Evolutionary conservation across 192 early-diverging fungal species (phyloP).

Genomic region (Backusella westeae): DNA sequence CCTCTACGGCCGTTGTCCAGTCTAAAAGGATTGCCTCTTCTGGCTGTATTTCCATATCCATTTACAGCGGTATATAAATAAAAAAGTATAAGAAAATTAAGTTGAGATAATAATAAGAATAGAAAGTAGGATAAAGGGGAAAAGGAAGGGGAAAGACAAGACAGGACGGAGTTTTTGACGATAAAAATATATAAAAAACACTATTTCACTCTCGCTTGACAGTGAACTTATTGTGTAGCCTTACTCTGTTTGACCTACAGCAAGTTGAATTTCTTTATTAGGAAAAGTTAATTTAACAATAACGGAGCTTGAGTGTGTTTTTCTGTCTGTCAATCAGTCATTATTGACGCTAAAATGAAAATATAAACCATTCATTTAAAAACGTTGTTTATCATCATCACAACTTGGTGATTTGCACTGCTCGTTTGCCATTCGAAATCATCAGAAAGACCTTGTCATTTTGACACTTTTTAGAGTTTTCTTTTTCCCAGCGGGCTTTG

Average conservation of each 20-base stretch:
- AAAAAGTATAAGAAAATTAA: not conserved
- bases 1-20: constrained; percentile 14
- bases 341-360: not conserved
- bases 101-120: not conserved
- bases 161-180: constrained; percentile 4
- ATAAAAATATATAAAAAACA: not conserved
- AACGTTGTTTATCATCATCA: not conserved
- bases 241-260: not conserved
- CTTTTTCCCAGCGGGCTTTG: constrained; percentile 5
- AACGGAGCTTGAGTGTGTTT: not conserved
- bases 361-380: not conserved
- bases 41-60: not conserved
- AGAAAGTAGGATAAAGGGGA: not conserved
- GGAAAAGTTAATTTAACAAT: constrained; percentile 8
- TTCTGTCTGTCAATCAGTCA: constrained; percentile 1
- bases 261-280: constrained; percentile 4
- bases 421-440: not conserved
- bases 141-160: not conserved
- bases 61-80: constrained; percentile 1
- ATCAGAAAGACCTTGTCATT: not conserved
- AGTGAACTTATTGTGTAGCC: not conserved
- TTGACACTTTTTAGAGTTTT: not conserved
- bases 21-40: constrained; percentile 3
- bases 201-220: not conserved
- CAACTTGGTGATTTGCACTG: not conserved